Percentiles rank a stretch among this genome's conserved stretches.
Conservation (phyloP, 805 yeast species). For the Debaryomyces castellii region DNA sequence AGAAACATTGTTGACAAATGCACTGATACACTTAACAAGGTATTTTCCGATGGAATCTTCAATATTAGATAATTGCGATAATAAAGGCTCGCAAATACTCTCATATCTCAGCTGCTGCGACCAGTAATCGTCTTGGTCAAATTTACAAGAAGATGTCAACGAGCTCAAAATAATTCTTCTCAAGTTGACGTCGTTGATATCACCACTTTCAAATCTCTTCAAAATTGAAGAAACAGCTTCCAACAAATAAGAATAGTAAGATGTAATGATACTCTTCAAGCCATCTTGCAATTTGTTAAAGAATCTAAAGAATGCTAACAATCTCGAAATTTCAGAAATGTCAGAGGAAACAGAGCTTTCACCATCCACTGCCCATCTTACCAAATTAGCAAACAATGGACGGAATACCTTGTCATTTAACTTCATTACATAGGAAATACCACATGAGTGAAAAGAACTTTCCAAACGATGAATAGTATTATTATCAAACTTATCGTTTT, state of each 20-base stretch:
- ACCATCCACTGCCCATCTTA: constrained; percentile 90
- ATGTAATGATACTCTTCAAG: constrained; percentile 82
- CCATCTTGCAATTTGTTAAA: constrained; percentile 81
- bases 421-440: constrained; percentile 78
- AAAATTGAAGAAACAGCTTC: constrained; percentile 68
- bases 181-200: constrained; percentile 47
- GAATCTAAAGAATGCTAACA: constrained; percentile 78
- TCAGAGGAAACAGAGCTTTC: constrained; percentile 55
- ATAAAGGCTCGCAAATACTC: constrained; percentile 58
- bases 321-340: constrained; percentile 55
- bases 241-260: constrained; percentile 80
- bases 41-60: constrained; percentile 78
- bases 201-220: constrained; percentile 44
- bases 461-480: constrained; percentile 83
- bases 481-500: constrained; percentile 49
- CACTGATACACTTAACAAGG: constrained; percentile 74
- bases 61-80: constrained; percentile 63
- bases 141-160: constrained; percentile 76
- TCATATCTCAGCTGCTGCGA: constrained; percentile 83
- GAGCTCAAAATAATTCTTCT: constrained; percentile 75
- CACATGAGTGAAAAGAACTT: constrained; percentile 68
- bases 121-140: constrained; percentile 96
- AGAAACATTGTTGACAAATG: constrained; percentile 68
- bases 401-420: constrained; percentile 91
- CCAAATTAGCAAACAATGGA: constrained; percentile 83